A percentile compares a stretch with the other conserved stretches of the same genome.
Conservation (phyloP, 805 yeast species). For the Nakazawaea sp. region DNA sequence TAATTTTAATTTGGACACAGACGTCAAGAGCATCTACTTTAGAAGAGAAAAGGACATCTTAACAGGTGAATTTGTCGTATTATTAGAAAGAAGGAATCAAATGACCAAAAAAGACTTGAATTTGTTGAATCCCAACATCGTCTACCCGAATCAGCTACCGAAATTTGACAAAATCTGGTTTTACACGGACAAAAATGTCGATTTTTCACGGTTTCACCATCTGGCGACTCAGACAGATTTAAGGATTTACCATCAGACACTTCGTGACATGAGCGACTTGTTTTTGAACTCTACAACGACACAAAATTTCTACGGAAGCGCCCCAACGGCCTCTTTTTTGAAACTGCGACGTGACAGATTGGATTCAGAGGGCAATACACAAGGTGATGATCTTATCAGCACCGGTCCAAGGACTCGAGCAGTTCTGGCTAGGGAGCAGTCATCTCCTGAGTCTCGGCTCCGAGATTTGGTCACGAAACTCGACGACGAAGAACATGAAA, state of each 20-base stretch:
- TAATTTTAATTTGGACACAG: constrained; percentile 1
- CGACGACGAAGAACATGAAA: constrained; percentile 18
- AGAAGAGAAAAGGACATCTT: neutral
- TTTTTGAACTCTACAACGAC: neutral
- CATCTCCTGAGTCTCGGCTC: no score
- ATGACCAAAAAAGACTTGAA: constrained; percentile 4
- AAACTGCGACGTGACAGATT: neutral
- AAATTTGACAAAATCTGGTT: constrained; percentile 9
- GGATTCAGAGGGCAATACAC: no score
- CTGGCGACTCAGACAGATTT: neutral
- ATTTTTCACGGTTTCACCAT: constrained; percentile 1
- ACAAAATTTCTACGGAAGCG: neutral
- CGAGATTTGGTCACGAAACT: neutral
- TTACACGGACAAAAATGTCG: neutral
- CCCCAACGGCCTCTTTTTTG: neutral
- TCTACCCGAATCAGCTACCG: neutral
- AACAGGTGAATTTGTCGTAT: constrained; percentile 5
- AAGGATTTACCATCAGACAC: constrained; percentile 1
- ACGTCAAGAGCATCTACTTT: constrained; percentile 3
- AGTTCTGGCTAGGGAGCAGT: no score
- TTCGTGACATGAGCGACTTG: neutral
- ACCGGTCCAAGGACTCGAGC: no score
- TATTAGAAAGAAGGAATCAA: constrained; percentile 1
- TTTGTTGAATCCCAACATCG: constrained; percentile 1
- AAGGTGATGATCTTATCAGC: no score